Evolutionary conservation across 306 rosid species (phyloP).

Genomic region (Quillaja saponaria): DNA sequence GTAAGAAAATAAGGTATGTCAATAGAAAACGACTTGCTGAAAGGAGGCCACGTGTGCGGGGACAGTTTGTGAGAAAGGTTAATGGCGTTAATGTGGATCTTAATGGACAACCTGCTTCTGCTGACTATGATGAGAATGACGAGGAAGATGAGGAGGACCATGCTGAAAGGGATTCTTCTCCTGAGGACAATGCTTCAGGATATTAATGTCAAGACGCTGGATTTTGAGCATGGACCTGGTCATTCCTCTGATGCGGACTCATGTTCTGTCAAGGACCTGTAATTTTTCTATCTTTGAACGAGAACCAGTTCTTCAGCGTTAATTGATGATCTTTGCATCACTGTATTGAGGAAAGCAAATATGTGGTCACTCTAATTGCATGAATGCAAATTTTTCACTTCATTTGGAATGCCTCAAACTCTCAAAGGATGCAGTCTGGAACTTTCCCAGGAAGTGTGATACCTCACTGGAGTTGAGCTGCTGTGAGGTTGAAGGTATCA

Average conservation of each 20-base stretch:
- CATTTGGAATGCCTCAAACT: slow-evolving; percentile 1
- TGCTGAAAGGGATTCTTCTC: slow-evolving; percentile 40
- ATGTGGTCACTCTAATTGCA: slow-evolving; percentile 20
- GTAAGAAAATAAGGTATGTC: slow-evolving; percentile 89
- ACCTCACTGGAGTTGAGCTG: slow-evolving; percentile 17
- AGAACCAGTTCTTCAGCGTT: slow-evolving; percentile 26
- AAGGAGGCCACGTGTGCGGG: slow-evolving; percentile 86
- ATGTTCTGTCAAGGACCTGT: slow-evolving; percentile 15
- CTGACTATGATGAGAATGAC: slow-evolving; percentile 66
- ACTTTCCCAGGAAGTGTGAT: slow-evolving; percentile 28
- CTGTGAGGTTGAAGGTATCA: slow-evolving; percentile 23
- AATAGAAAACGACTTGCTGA: slow-evolving; percentile 85
- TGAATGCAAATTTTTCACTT: slow-evolving; percentile 17
- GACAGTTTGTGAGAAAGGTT: slow-evolving; percentile 90
- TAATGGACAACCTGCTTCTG: slow-evolving; percentile 73
- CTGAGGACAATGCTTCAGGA: slow-evolving; percentile 37
- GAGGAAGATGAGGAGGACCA: slow-evolving; percentile 64
- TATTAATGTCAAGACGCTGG: slow-evolving; percentile 12
- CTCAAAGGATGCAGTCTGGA: slow-evolving; percentile 21
- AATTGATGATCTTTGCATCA: slow-evolving; percentile 17
- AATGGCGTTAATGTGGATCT: slow-evolving; percentile 79
- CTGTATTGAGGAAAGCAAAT: slow-evolving; percentile 7
- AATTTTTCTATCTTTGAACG: slow-evolving; percentile 25
- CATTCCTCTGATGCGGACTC: slow-evolving; percentile 5
- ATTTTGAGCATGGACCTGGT: slow-evolving; percentile 7